Evolutionary conservation across 139 green algal species (phyloP).

Genomic region (Coelastrella sp.): DNA sequence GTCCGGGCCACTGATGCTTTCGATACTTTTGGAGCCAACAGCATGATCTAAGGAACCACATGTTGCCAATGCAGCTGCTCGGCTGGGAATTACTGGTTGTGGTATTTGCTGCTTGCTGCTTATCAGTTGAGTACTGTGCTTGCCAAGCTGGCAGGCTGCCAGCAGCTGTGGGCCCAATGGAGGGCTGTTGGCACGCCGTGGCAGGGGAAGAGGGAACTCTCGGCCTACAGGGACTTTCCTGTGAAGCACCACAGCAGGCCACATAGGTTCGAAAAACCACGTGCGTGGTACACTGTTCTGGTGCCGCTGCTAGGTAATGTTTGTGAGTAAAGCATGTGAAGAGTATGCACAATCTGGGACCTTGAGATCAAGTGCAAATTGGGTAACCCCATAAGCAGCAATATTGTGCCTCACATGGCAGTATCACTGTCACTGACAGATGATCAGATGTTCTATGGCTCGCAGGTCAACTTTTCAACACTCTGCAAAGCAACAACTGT

Average conservation of each 20-base stretch:
- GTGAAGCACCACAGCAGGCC: not conserved
- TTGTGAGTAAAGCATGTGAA: too few relatives aligned
- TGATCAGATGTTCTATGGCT: too few relatives aligned
- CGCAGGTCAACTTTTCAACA: too few relatives aligned
- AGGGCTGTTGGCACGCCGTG: not conserved
- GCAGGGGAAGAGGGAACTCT: slow-evolving; percentile 27
- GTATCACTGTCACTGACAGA: too few relatives aligned
- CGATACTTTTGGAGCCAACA: not conserved
- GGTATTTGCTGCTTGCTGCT: not conserved
- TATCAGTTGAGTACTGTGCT: too few relatives aligned
- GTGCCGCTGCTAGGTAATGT: too few relatives aligned
- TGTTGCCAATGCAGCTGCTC: not conserved
- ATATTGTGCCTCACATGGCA: too few relatives aligned
- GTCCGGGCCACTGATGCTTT: not conserved
- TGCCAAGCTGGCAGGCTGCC: not conserved
- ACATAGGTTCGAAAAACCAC: not conserved
- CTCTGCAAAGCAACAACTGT: too few relatives aligned
- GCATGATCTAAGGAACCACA: not conserved
- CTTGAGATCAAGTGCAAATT: too few relatives aligned
- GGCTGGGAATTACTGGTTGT: not conserved
- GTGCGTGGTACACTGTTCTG: too few relatives aligned
- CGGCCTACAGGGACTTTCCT: slow-evolving; percentile 13
- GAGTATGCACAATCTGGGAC: too few relatives aligned
- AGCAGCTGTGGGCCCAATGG: not conserved
- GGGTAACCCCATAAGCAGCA: too few relatives aligned